Conservation (phyloP, 345 rosid species). For the Mallotus nudiflorus region DNA sequence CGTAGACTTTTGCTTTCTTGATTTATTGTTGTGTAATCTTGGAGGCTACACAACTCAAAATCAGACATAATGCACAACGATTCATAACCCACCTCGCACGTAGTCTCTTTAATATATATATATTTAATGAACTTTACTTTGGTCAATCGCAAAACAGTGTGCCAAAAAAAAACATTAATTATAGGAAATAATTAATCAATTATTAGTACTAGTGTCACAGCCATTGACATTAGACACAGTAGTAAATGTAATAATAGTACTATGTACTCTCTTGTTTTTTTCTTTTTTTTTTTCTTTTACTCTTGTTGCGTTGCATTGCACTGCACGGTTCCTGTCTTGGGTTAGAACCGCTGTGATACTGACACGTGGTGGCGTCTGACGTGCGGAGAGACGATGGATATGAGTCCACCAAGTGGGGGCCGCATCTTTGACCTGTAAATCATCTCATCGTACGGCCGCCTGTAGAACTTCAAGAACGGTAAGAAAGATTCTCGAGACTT, state of each 20-base stretch:
- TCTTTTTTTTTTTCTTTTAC: not conserved
- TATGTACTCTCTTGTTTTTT: slow-evolving; percentile 23
- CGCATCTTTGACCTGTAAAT: slow-evolving; percentile 82
- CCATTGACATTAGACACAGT: slow-evolving; percentile 22
- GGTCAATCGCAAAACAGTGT: slow-evolving; percentile 20
- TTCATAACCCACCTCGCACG: slow-evolving; percentile 73
- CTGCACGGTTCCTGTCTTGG: not conserved
- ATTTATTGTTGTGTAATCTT: not conserved
- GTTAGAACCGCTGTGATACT: slow-evolving; percentile 80
- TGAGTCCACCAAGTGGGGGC: slow-evolving; percentile 88
- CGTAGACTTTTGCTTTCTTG: slow-evolving; percentile 23
- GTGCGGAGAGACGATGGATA: slow-evolving; percentile 77
- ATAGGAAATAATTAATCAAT: slow-evolving; percentile 32
- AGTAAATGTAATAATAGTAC: slow-evolving; percentile 5
- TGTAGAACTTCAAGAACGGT: slow-evolving; percentile 69
- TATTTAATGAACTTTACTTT: not conserved
- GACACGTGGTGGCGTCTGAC: slow-evolving; percentile 77
- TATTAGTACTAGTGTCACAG: slow-evolving; percentile 20
- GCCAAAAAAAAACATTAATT: slow-evolving; percentile 3
- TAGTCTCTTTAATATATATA: slow-evolving; percentile 17
- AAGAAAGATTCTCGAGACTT: slow-evolving; percentile 72
- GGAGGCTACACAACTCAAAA: slow-evolving; percentile 22
- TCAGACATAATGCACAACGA: slow-evolving; percentile 40
- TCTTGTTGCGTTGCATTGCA: too few species aligned
- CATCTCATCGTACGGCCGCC: slow-evolving; percentile 93